Evolutionary conservation across 192 early-diverging fungal genomes (phyloP).

Genomic region (Haplosporangium gracile): DNA sequence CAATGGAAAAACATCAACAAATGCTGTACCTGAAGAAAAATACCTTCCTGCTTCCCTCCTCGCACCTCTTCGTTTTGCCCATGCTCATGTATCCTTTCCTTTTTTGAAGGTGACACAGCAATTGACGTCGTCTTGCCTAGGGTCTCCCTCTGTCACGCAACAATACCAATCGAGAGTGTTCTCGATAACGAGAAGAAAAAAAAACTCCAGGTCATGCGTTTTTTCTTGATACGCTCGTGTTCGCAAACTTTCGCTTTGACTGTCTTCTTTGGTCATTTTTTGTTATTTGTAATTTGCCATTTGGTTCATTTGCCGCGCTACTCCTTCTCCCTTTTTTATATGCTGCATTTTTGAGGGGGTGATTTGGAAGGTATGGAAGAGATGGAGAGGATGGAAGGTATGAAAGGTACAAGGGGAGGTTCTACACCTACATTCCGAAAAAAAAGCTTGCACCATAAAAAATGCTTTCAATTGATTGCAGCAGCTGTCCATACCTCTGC

Average conservation of each 20-base stretch:
- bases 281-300: background rate
- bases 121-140: background rate
- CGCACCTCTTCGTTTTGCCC: background rate
- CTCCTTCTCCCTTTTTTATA: background rate
- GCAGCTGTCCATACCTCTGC: too few relatives aligned
- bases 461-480: too few relatives aligned
- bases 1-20: background rate
- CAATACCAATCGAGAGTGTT: background rate
- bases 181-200: background rate
- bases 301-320: background rate
- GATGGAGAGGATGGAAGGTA: background rate
- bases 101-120: constrained; percentile 6
- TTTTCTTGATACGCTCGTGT: background rate
- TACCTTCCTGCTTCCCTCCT: background rate
- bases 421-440: background rate
- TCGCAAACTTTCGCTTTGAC: background rate
- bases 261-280: background rate
- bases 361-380: background rate
- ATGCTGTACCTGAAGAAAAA: background rate
- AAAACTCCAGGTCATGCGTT: background rate
- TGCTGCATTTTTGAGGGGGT: background rate
- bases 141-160: too few relatives aligned
- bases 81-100: background rate
- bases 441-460: background rate
- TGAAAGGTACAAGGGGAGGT: background rate